Evolutionary conservation across 352 stramenopile genomes (phyloP).

Genomic region (Stramenopiles sp.): DNA sequence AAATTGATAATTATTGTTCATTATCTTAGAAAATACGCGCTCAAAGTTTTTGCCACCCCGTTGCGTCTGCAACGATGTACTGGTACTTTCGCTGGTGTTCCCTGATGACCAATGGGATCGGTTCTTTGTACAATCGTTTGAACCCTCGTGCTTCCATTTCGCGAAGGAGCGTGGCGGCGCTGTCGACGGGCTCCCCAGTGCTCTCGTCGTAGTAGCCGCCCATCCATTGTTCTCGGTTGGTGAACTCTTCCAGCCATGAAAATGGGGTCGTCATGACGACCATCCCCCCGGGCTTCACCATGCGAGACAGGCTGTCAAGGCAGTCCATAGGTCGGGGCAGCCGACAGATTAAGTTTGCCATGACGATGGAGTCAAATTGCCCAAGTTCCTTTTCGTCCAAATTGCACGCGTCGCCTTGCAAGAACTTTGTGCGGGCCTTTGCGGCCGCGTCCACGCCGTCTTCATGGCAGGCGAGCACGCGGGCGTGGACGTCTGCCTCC

Average conservation of each 20-base stretch:
- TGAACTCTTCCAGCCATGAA: conserved; percentile 90
- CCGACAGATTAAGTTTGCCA: conserved; percentile 82
- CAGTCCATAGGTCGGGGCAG: conserved; percentile 72
- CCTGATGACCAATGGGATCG: conserved; percentile 71
- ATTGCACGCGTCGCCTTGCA: conserved; percentile 74
- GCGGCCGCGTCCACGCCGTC: not conserved
- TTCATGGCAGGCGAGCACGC: conserved; percentile 25
- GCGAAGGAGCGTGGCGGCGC: conserved; percentile 44
- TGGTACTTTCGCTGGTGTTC: conserved; percentile 76
- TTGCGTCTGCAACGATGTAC: conserved; percentile 61
- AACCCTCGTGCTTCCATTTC: conserved; percentile 31
- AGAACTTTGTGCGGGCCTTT: conserved; percentile 49
- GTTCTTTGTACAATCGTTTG: conserved; percentile 43
- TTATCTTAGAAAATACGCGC: too few species aligned
- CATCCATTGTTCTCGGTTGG: conserved; percentile 61
- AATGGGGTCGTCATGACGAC: conserved; percentile 85
- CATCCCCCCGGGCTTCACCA: conserved; percentile 69
- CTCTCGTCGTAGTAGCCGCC: conserved; percentile 28
- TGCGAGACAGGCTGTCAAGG: conserved; percentile 46
- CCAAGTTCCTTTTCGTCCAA: conserved; percentile 38
- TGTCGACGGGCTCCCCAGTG: conserved; percentile 34
- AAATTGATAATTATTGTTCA: too few species aligned
- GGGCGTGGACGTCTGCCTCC: conserved; percentile 54
- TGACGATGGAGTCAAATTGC: conserved; percentile 78
- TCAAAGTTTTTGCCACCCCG: too few species aligned